Percentiles rank a stretch among this genome's conserved stretches.
Conservation (phyloP, 306 rosid species). For the Abrus precatorius region DNA sequence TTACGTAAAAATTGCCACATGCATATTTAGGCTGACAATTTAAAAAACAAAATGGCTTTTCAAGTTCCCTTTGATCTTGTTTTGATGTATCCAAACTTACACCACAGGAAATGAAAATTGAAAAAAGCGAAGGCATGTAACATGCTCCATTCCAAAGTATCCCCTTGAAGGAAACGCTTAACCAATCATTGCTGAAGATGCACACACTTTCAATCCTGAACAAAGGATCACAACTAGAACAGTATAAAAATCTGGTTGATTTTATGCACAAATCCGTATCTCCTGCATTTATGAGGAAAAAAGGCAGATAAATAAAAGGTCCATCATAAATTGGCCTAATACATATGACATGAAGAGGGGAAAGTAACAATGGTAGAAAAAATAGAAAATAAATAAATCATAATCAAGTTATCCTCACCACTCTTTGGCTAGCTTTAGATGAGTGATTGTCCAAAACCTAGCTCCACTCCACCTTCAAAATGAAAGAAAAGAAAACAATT, state of each 20-base stretch:
- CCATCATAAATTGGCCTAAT: neutral
- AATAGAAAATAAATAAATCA: neutral
- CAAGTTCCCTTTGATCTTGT: neutral
- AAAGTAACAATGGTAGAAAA: neutral
- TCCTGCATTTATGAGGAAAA: slow-evolving; percentile 1
- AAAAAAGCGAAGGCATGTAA: neutral
- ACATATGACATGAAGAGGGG: neutral
- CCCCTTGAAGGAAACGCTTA: neutral
- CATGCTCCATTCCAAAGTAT: neutral
- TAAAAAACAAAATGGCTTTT: neutral
- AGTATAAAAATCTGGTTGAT: neutral
- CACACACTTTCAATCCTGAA: neutral
- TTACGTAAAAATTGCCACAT: neutral
- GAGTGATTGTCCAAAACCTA: slow-evolving; percentile 37
- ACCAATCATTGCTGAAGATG: neutral
- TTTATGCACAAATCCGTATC: slow-evolving; percentile 7
- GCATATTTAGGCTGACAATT: neutral
- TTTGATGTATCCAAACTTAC: neutral
- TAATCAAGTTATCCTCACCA: slow-evolving; percentile 4
- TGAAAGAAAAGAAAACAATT: neutral
- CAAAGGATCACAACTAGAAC: neutral
- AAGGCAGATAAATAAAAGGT: neutral
- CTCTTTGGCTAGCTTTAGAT: slow-evolving; percentile 14
- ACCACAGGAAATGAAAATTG: slow-evolving; percentile 12
- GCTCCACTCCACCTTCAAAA: slow-evolving; percentile 43